Evolutionary conservation across 306 rosid species (phyloP).

Genomic region (Malus fusca): DNA sequence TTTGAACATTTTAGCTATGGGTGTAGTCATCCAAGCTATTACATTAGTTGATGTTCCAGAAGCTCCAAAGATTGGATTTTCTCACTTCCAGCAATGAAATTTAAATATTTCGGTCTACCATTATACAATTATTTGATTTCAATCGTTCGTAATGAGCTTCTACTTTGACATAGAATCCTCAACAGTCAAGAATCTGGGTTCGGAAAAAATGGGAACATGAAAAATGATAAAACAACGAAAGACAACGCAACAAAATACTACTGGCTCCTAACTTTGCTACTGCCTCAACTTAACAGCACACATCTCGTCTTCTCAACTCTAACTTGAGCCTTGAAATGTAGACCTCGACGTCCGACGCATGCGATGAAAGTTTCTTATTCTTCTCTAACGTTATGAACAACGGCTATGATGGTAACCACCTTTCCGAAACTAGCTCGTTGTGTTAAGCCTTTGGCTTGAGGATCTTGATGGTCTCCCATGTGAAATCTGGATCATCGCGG

Average conservation of each 20-base stretch:
- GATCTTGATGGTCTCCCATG: constrained; percentile 68
- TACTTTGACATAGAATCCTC: constrained; percentile 11
- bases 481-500: constrained; percentile 68
- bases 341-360: constrained; percentile 22
- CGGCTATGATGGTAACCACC: constrained; percentile 34
- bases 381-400: constrained; percentile 16
- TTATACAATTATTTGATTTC: background rate
- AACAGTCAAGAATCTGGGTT: constrained; percentile 18
- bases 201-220: constrained; percentile 4
- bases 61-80: background rate
- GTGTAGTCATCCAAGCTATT: background rate
- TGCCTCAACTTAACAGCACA: constrained; percentile 24
- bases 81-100: background rate
- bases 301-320: constrained; percentile 18
- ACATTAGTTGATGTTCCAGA: no score
- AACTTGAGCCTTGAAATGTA: constrained; percentile 13
- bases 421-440: background rate
- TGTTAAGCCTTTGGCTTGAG: constrained; percentile 63
- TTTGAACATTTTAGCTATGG: background rate
- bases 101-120: background rate
- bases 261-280: constrained; percentile 23
- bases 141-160: background rate
- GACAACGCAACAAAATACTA: constrained; percentile 16
- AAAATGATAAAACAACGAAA: background rate
- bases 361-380: constrained; percentile 34